Evolutionary conservation across 2,329 filamentous ascomycete genomes (phyloP), one percentile per base, ranked within the genome.

Genomic region (Aureobasidium subglaciale): DNA sequence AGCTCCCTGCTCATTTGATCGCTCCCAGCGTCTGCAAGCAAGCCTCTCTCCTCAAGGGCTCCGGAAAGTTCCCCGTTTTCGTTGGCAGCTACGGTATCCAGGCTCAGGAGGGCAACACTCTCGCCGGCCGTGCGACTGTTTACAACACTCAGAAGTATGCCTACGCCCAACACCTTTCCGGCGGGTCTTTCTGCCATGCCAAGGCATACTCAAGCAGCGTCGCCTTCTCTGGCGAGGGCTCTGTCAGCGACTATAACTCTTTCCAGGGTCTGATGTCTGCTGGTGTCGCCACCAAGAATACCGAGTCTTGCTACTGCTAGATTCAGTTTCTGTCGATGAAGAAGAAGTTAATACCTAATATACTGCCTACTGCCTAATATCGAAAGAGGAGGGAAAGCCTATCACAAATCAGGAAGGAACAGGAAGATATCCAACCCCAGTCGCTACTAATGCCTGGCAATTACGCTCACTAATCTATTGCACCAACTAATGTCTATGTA

Each of bases 61-160:
- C 57, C 49, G 52, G 45, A 46, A 68, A 64, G 37, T 68, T 68
- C 60, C 67, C 67, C 0, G 61, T 64, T 6, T 70, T 70, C 45
- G 62, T 70, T 9, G 69, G 69, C 25, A 68, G 71, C 57, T 71
- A 67, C 67, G 60, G 63, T 3, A 61, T 71, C 15, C 65, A 71
- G 60, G 63, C 64, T 3, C 56, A 61, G 22, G 61, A 62, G 24
- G 66, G 70, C 50, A 72, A 71, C 59, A 63, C 60, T 8, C 60
- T 70, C 20, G 62, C 59, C 2, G 61, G 60, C 20, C 58, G 67
- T 4, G 63, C 63, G 55, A 64, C 59, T 13, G 60, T 65, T 30
- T 63, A 67, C 46, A 65, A 70, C 52, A 68, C 67, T 0, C 64
- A 67, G 49, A 35, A 65, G 2, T 69, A 69, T 54, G 67, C 68